Evolutionary conservation across 169 alveolate species (phyloP).

Genomic region (Blepharisma undulans): DNA sequence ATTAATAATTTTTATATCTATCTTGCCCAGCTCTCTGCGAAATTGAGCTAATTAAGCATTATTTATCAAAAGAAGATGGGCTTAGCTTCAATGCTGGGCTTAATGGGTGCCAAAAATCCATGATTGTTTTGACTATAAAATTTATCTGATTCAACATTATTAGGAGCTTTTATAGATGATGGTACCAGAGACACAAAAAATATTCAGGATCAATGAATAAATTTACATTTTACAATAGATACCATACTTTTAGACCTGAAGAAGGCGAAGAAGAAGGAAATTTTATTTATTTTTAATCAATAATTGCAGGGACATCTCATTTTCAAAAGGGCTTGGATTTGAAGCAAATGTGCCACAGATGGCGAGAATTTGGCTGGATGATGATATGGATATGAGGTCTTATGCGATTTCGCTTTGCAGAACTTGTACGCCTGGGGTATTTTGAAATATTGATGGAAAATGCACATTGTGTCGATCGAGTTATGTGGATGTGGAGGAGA

Average conservation of each 20-base stretch:
- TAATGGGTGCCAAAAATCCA: conserved; percentile 3
- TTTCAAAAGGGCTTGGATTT: conserved; percentile 36
- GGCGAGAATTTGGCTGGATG: conserved; percentile 23
- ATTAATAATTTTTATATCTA: neutral
- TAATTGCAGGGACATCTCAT: neutral
- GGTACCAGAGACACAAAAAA: neutral
- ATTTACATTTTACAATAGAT: neutral
- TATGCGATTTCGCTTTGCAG: neutral
- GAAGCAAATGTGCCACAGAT: neutral
- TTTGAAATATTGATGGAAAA: neutral
- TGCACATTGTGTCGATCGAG: neutral
- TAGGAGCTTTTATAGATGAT: conserved; percentile 36
- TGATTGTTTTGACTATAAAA: conserved; percentile 7
- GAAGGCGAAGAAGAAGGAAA: neutral
- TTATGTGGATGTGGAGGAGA: conserved; percentile 40
- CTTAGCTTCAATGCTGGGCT: conserved; percentile 9
- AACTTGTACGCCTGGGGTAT: neutral
- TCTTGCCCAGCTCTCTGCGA: neutral
- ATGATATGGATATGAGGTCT: neutral
- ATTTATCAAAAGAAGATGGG: conserved; percentile 19
- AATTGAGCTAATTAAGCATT: neutral
- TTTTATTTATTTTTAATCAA: conserved; percentile 31
- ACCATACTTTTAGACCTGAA: neutral
- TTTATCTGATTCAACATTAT: neutral
- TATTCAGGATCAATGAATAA: conserved; percentile 5